A percentile compares a stretch with the other conserved stretches of the same genome.
Conservation (phyloP, 2,329 filamentous ascomycete species). For the Aspergillus sp. region DNA sequence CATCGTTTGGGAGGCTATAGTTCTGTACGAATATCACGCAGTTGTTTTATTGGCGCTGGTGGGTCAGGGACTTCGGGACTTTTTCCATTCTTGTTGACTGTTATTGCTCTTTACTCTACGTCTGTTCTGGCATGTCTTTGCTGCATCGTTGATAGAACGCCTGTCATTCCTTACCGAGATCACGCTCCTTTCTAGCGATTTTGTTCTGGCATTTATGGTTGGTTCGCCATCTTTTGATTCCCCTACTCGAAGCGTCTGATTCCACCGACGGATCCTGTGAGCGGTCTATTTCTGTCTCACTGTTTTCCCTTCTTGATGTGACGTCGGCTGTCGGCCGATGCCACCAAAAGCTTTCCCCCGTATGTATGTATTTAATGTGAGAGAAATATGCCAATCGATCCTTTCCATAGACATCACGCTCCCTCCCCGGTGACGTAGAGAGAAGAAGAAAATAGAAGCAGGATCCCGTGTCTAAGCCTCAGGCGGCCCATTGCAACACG, state of each 20-base stretch:
- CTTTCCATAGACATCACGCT: not conserved
- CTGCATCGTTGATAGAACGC: conserved; percentile 14
- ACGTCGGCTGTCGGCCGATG: conserved; percentile 2
- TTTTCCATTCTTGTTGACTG: conserved; percentile 5
- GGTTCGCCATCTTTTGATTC: conserved; percentile 19
- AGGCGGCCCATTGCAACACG: too few species aligned
- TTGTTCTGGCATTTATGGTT: conserved; percentile 20
- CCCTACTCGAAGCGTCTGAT: conserved; percentile 17
- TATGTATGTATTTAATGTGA: conserved; percentile 28
- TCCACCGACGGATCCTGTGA: conserved; percentile 11
- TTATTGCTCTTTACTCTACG: conserved; percentile 6
- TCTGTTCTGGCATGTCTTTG: not conserved
- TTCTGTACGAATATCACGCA: conserved; percentile 38
- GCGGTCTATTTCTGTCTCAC: conserved; percentile 13
- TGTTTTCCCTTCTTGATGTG: conserved; percentile 11
- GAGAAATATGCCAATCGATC: conserved; percentile 11
- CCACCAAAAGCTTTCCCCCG: conserved; percentile 14
- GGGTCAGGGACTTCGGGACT: conserved; percentile 23
- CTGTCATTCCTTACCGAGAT: conserved; percentile 18
- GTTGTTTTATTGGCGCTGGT: conserved; percentile 28
- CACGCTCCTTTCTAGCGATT: conserved; percentile 19
- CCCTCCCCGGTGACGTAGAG: too few species aligned
- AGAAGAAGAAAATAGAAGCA: not conserved
- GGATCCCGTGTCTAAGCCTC: not conserved
- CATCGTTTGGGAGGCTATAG: conserved; percentile 13